Evolutionary conservation across 768 basidiomycete genomes (phyloP).

Genomic region (Amanita exitialis): DNA sequence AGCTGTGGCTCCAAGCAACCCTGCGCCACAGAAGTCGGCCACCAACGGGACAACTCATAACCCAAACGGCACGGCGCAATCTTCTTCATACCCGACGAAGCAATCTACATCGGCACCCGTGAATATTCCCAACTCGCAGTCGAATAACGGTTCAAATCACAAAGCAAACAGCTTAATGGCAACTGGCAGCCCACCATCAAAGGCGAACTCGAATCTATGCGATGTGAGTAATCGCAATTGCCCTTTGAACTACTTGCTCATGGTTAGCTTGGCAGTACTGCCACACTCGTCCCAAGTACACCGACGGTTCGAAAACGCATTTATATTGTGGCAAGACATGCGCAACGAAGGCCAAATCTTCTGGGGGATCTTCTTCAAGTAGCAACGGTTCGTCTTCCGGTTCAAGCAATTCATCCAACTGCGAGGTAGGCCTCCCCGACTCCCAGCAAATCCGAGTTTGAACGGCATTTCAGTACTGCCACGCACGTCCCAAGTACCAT

Average conservation of each 20-base stretch:
- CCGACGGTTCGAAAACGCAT: constrained; percentile 45
- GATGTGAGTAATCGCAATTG: constrained; percentile 28
- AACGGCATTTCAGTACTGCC: constrained; percentile 35
- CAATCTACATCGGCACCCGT: constrained; percentile 21
- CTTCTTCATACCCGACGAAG: constrained; percentile 17
- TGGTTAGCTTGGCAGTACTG: constrained; percentile 32
- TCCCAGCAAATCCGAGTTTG: background rate
- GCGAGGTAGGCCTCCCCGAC: constrained; percentile 31
- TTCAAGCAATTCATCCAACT: constrained; percentile 26
- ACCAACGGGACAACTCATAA: constrained; percentile 10
- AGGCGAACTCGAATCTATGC: constrained; percentile 30
- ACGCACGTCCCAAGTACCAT: constrained; percentile 46
- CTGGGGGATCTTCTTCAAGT: constrained; percentile 12
- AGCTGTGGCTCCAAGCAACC: constrained; percentile 25
- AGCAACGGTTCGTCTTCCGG: constrained; percentile 14
- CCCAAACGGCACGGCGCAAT: constrained; percentile 13
- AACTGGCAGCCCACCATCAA: constrained; percentile 19
- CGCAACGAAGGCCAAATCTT: constrained; percentile 31
- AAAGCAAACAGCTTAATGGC: constrained; percentile 7
- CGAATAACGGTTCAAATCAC: constrained; percentile 10
- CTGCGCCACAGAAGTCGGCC: constrained; percentile 21
- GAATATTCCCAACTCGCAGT: constrained; percentile 17
- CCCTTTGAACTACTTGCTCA: background rate
- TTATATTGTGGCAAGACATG: constrained; percentile 52
- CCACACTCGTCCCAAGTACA: constrained; percentile 43